A percentile compares a stretch with the other conserved stretches of the same genome.
phyloP scores from a whole-genome alignment of 805 yeast genomes.

The Pichia thaimueangensis region DNA sequence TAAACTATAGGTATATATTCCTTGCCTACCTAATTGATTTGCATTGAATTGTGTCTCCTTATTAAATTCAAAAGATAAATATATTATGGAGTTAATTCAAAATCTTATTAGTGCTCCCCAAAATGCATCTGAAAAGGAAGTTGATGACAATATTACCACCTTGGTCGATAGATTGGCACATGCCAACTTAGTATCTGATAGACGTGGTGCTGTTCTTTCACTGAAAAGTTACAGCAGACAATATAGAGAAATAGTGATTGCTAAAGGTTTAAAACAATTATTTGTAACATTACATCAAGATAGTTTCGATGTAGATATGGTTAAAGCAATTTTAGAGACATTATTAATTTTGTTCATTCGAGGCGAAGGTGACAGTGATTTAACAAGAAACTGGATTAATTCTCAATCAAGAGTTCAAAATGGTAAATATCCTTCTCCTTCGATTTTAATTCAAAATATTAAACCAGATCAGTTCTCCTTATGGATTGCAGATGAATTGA shows the following conservation, averaged over 20 bases:
- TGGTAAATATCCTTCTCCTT: constrained; percentile 76
- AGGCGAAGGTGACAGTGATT: constrained; percentile 51
- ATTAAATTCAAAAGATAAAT: no score
- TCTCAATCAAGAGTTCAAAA: constrained; percentile 67
- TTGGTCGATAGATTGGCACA: constrained; percentile 82
- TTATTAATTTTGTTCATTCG: constrained; percentile 73
- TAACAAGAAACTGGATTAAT: constrained; percentile 63
- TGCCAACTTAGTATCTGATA: constrained; percentile 73
- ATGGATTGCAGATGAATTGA: constrained; percentile 93
- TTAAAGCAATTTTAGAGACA: constrained; percentile 80
- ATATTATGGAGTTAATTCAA: constrained; percentile 33
- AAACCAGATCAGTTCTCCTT: constrained; percentile 78
- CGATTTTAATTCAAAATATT: constrained; percentile 46
- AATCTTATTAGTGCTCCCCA: constrained; percentile 29
- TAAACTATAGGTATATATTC: no score
- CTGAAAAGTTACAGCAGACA: constrained; percentile 84
- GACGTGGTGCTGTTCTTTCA: constrained; percentile 87
- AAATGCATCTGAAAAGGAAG: constrained; percentile 32
- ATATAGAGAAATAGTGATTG: constrained; percentile 84
- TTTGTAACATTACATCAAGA: constrained; percentile 62
- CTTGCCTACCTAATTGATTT: not conserved
- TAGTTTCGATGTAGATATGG: constrained; percentile 55
- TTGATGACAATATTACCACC: constrained; percentile 79
- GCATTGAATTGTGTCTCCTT: no score
- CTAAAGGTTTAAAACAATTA: constrained; percentile 73